Conservation (phyloP, 176 grass and related monocot genomes). For the Carex cristatella region DNA sequence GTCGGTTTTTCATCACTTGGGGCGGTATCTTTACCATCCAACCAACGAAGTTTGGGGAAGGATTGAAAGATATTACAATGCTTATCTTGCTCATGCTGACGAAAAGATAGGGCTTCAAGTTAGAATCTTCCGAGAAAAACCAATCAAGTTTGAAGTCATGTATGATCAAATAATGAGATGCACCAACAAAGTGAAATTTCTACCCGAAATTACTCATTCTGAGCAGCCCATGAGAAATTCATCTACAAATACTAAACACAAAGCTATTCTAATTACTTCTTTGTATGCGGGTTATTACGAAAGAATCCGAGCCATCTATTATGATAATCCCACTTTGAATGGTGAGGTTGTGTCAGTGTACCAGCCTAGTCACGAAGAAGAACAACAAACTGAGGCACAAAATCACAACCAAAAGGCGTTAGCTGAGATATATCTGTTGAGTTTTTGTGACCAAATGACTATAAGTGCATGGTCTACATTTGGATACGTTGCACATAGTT, state of each 20-base stretch:
- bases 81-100: slow-evolving; percentile 54
- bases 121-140: slow-evolving; percentile 58
- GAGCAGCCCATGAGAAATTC: slow-evolving; percentile 22
- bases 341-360: slow-evolving; percentile 70
- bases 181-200: slow-evolving; percentile 48
- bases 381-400: slow-evolving; percentile 73
- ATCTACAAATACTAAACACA: slow-evolving; percentile 31
- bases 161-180: slow-evolving; percentile 65
- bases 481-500: slow-evolving; percentile 77
- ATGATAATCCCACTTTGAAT: slow-evolving; percentile 56
- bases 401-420: slow-evolving; percentile 90
- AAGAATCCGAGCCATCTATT: slow-evolving; percentile 72
- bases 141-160: slow-evolving; percentile 67
- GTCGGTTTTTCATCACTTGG: slow-evolving; percentile 69
- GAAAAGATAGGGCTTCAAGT: slow-evolving; percentile 86
- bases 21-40: slow-evolving; percentile 69
- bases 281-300: slow-evolving; percentile 79
- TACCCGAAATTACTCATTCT: slow-evolving; percentile 38
- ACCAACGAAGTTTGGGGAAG: slow-evolving; percentile 62
- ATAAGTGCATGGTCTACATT: slow-evolving; percentile 90
- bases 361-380: slow-evolving; percentile 89
- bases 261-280: slow-evolving; percentile 62
- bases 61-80: slow-evolving; percentile 56
- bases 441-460: slow-evolving; percentile 73
- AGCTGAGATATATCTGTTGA: slow-evolving; percentile 76